Evolutionary conservation across 2,329 filamentous ascomycete species (phyloP), one percentile per base, ranked within the genome.

Genomic region (Calcarisporium arbuscula): DNA sequence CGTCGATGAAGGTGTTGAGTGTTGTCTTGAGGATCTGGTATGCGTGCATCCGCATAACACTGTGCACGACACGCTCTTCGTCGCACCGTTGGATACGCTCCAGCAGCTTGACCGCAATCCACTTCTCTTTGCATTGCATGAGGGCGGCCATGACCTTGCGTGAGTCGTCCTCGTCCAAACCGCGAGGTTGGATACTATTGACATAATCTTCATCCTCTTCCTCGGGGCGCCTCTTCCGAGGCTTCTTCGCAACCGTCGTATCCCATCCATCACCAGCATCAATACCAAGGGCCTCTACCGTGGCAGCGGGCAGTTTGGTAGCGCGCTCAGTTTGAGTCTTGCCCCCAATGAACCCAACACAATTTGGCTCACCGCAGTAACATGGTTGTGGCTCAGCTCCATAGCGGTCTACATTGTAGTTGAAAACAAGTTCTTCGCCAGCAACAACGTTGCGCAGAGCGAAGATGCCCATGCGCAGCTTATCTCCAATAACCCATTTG

Each of bases 361-460:
- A 98, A 54, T 95, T 96, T 14, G 80, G 72, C 61, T 98, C 92
- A 42, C 79, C 89, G 58, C 92, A 98, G 61, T 96, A 96, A 62
- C 92, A 98, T 19, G 87, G 88, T 60, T 96, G 90, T 28, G 92
- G 90, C 49, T 98, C 88, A 28, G 92, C 89, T 44, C 92, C 92
- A 56, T 98, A 98, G 45, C 92, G 82, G 61, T 98, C 92, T 46
- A 98, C 92, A 52, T 98, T 98, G 75, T 98, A 98, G 67, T 98
- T 95, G 70, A 98, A 98, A 16, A 95, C 89, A 37, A 98, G 69
- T 60, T 98, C 92, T 60, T 98, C 92, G 36, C 92, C 92, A 14
- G 85, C 80, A 54, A 80, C 79, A 55, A 98, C 82, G 51, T 76
- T 71, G 45, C 89, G 85, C 62, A 85, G 77, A 49, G 89, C 86